Percentiles rank a stretch among this genome's conserved stretches.
phyloP scores from a whole-genome alignment of 495 filamentous ascomycete species.

The Tuber umbilicatum region DNA sequence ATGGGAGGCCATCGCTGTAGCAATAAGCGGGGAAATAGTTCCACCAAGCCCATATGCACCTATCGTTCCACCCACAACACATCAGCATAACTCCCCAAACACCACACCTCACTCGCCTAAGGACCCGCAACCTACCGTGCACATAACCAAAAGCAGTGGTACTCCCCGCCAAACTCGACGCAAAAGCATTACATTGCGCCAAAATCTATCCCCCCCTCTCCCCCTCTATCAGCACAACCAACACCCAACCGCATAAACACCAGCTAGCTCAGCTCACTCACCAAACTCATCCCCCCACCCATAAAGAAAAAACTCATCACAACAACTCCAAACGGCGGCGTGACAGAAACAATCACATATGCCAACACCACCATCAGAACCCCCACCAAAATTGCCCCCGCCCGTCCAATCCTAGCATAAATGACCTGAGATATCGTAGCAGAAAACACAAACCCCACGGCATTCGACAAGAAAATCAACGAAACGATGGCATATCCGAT shows the following conservation, averaged over 20 bases:
- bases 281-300: constrained; percentile 59
- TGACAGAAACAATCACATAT: constrained; percentile 56
- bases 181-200: constrained; percentile 70
- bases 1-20: constrained; percentile 57
- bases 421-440: constrained; percentile 57
- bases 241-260: neutral
- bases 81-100: constrained; percentile 41
- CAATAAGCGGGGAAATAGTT: constrained; percentile 61
- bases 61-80: constrained; percentile 58
- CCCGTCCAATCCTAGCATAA: constrained; percentile 56
- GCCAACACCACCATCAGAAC: constrained; percentile 49
- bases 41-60: too few relatives aligned
- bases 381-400: constrained; percentile 53
- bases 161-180: constrained; percentile 57
- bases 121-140: constrained; percentile 49
- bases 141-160: constrained; percentile 57
- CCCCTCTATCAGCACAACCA: neutral
- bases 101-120: neutral
- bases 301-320: constrained; percentile 57
- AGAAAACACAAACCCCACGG: constrained; percentile 66
- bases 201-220: constrained; percentile 46
- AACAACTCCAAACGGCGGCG: constrained; percentile 61
- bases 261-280: neutral
- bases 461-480: constrained; percentile 72
- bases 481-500: constrained; percentile 71